phyloP scores from a whole-genome alignment of 1,284 basidiomycete species.

The Anthracocystis panici-leucophaei region DNA sequence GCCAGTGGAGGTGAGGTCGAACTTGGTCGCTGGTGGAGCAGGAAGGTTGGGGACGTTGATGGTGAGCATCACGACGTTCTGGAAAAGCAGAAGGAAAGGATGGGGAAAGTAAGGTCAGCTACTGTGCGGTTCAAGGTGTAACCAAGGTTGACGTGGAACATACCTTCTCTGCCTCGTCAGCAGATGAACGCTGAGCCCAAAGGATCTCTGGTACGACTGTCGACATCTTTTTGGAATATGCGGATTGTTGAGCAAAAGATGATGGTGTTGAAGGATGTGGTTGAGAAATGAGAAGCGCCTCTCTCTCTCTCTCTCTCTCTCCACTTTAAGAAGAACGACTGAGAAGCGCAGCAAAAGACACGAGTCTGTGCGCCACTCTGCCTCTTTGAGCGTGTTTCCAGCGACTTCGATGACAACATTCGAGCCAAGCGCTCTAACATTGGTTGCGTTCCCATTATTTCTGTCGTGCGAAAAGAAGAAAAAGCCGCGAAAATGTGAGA shows the following conservation, averaged over 20 bases:
- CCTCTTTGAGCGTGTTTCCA: constrained; percentile 22
- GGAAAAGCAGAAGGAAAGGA: neutral
- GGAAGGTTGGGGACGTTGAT: constrained; percentile 69
- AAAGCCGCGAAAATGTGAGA: constrained; percentile 9
- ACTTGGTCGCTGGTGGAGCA: constrained; percentile 60
- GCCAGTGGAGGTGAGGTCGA: constrained; percentile 59
- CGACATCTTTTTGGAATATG: constrained; percentile 32
- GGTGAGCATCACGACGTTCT: constrained; percentile 68
- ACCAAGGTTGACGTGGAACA: neutral
- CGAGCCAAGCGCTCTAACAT: constrained; percentile 20
- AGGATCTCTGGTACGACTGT: constrained; percentile 65
- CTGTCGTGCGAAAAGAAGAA: constrained; percentile 46
- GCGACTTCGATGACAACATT: constrained; percentile 32
- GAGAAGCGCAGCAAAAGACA: neutral
- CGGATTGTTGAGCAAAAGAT: neutral
- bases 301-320: constrained; percentile 4
- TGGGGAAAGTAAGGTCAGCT: constrained; percentile 10
- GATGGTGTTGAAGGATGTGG: neutral
- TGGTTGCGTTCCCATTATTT: too few relatives aligned
- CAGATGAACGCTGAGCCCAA: constrained; percentile 68
- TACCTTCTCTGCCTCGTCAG: constrained; percentile 63
- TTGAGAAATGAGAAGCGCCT: neutral
- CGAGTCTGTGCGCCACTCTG: constrained; percentile 13
- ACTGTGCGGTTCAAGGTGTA: neutral
- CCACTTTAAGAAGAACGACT: constrained; percentile 29